These are phyloP conservation scores for Juglanconis juglandina DNA, from an alignment of 2,329 filamentous ascomycete genomes.

Conservation along the genomic window DNA sequence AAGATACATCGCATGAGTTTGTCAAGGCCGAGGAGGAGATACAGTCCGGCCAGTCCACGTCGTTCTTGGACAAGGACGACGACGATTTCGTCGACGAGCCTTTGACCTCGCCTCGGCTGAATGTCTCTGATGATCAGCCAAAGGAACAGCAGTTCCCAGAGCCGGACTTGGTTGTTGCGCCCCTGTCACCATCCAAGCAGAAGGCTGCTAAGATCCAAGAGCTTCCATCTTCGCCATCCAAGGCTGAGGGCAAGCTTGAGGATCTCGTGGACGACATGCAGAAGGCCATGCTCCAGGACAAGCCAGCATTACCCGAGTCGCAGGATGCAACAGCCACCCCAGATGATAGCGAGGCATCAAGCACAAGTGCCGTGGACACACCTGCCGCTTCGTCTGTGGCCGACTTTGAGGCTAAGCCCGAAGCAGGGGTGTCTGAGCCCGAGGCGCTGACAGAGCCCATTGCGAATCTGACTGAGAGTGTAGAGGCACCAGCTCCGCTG, in stretches of 20 bases:
- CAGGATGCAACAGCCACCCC: conserved; percentile 3
- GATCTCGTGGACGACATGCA: conserved; percentile 18
- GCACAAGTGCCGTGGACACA: conserved; percentile 8
- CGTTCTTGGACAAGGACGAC: conserved; percentile 57
- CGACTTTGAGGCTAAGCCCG: conserved; percentile 8
- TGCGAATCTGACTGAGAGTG: conserved; percentile 41
- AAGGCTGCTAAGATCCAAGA: conserved; percentile 17
- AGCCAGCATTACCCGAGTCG: conserved; percentile 8
- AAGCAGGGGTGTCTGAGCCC: background rate
- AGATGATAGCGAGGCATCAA: conserved; percentile 8
- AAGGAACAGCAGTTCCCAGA: conserved; percentile 53
- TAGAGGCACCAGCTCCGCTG: conserved; percentile 60
- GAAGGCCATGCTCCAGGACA: conserved; percentile 15
- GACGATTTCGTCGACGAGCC: conserved; percentile 78
- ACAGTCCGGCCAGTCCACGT: conserved; percentile 32
- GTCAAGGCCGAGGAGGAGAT: conserved; percentile 58
- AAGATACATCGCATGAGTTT: conserved; percentile 69
- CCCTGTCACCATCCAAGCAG: conserved; percentile 52
- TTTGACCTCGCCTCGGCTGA: conserved; percentile 63
- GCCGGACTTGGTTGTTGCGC: conserved; percentile 53
- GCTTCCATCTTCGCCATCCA: background rate
- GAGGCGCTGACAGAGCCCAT: conserved; percentile 10
- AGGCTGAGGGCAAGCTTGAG: conserved; percentile 19
- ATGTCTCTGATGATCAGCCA: conserved; percentile 56
- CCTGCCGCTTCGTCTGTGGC: conserved; percentile 13